Conservation (phyloP, 2,329 filamentous ascomycete genomes). For the Helotiales sp. region DNA sequence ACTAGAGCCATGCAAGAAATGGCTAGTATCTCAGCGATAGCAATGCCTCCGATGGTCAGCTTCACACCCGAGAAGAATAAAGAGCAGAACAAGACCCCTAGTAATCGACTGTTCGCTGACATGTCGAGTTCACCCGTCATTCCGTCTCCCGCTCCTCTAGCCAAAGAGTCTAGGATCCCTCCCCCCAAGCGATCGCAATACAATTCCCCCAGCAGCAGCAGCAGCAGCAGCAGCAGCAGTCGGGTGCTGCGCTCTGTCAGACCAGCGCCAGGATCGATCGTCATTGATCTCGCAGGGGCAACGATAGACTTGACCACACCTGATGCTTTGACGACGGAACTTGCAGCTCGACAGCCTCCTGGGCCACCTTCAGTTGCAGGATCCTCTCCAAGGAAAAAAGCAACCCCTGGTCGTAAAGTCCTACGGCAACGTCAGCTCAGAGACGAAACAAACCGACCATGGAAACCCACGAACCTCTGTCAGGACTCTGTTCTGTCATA, state of each 20-base stretch:
- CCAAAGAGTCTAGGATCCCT: neutral
- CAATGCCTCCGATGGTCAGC: conserved; percentile 8
- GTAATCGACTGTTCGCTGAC: neutral
- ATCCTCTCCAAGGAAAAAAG: neutral
- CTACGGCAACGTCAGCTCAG: neutral
- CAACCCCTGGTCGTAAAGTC: neutral
- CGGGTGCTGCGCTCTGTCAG: neutral
- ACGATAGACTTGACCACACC: neutral
- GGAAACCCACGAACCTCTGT: conserved; percentile 13
- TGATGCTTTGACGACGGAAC: neutral
- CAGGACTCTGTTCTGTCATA: conserved; percentile 21
- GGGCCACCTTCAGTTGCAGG: no score
- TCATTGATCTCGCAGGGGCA: no score
- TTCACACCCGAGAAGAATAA: neutral
- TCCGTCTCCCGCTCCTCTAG: neutral
- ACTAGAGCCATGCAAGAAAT: neutral
- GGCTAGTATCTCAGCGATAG: neutral
- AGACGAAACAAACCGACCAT: neutral
- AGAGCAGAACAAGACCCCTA: neutral
- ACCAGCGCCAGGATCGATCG: neutral
- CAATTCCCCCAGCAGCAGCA: neutral
- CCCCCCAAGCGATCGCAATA: neutral
- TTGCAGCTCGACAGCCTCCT: neutral
- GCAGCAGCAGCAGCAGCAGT: no score
- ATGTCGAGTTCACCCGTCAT: conserved; percentile 1